Percentiles rank a stretch among this genome's conserved stretches.
phyloP scores from a whole-genome alignment of 2,329 filamentous ascomycete genomes.

The Endocalyx cinctus region DNA sequence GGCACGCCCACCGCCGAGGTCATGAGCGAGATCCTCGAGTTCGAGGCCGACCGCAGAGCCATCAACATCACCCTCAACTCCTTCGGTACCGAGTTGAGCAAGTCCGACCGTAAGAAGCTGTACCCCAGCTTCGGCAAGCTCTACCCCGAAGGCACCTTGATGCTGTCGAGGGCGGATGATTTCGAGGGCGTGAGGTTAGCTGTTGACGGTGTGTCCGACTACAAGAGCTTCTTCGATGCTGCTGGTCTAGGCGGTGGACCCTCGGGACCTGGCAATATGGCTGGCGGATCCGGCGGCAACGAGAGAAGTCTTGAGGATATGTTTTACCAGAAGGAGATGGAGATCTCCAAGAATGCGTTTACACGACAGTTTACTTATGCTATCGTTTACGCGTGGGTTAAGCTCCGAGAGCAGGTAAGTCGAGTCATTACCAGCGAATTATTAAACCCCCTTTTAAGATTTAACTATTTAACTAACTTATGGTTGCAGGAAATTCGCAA shows the following conservation, averaged over 20 bases:
- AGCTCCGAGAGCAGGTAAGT: slow-evolving; percentile 89
- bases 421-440: background rate
- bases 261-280: slow-evolving; percentile 77
- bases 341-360: slow-evolving; percentile 91
- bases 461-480: slow-evolving; percentile 13
- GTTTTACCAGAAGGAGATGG: slow-evolving; percentile 99
- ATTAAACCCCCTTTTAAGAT: too few species aligned
- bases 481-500: slow-evolving; percentile 95
- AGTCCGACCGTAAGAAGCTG: slow-evolving; percentile 90
- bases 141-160: slow-evolving; percentile 89
- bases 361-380: slow-evolving; percentile 93
- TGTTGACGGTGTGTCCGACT: slow-evolving; percentile 88
- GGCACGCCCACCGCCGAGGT: slow-evolving; percentile 88
- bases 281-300: slow-evolving; percentile 71
- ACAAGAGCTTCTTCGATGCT: slow-evolving; percentile 93
- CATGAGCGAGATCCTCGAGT: slow-evolving; percentile 94
- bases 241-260: slow-evolving; percentile 71
- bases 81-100: slow-evolving; percentile 92
- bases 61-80: slow-evolving; percentile 99
- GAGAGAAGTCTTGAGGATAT: slow-evolving; percentile 91
- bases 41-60: slow-evolving; percentile 91
- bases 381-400: slow-evolving; percentile 97
- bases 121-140: slow-evolving; percentile 89
- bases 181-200: slow-evolving; percentile 89
- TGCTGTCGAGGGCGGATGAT: slow-evolving; percentile 93